Evolutionary conservation across 306 rosid genomes (phyloP).

Genomic region (Dalbergia oliveri): DNA sequence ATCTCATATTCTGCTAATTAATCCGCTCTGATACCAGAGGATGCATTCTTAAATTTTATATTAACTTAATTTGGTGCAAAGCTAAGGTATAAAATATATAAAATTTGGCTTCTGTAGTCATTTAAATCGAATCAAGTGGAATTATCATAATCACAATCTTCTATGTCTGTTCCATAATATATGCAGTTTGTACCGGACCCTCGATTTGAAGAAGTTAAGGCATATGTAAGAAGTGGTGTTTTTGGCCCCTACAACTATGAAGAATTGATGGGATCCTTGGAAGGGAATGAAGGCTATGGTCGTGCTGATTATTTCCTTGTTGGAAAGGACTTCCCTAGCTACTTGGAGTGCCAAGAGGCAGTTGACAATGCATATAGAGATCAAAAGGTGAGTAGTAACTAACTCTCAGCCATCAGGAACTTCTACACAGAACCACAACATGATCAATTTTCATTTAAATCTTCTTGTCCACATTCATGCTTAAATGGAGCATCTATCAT

Average conservation of each 20-base stretch:
- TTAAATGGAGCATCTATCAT: neutral
- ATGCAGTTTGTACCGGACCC: slow-evolving; percentile 87
- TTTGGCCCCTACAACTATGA: slow-evolving; percentile 75
- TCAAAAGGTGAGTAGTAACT: slow-evolving; percentile 61
- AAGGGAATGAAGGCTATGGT: slow-evolving; percentile 95
- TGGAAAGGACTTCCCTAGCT: slow-evolving; percentile 93
- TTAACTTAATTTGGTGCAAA: neutral
- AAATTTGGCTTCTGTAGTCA: neutral
- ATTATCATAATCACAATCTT: slow-evolving; percentile 15
- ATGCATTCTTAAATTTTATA: slow-evolving; percentile 6
- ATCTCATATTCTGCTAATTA: slow-evolving; percentile 3
- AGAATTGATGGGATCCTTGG: slow-evolving; percentile 84
- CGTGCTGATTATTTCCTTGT: slow-evolving; percentile 95
- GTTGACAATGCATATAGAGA: slow-evolving; percentile 85
- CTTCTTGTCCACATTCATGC: neutral
- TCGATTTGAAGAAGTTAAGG: slow-evolving; percentile 87
- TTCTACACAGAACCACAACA: too few relatives aligned
- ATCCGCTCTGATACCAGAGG: neutral
- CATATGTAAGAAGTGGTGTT: slow-evolving; percentile 83
- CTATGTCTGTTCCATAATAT: slow-evolving; percentile 19
- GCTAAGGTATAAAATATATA: neutral
- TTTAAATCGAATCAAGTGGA: neutral
- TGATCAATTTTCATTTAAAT: too few relatives aligned
- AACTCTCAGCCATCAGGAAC: too few relatives aligned
- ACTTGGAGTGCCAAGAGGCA: slow-evolving; percentile 85